These are phyloP conservation scores for Penicillium thymicola DNA, from an alignment of 2,329 filamentous ascomycete genomes.

Conservation along the genomic window DNA sequence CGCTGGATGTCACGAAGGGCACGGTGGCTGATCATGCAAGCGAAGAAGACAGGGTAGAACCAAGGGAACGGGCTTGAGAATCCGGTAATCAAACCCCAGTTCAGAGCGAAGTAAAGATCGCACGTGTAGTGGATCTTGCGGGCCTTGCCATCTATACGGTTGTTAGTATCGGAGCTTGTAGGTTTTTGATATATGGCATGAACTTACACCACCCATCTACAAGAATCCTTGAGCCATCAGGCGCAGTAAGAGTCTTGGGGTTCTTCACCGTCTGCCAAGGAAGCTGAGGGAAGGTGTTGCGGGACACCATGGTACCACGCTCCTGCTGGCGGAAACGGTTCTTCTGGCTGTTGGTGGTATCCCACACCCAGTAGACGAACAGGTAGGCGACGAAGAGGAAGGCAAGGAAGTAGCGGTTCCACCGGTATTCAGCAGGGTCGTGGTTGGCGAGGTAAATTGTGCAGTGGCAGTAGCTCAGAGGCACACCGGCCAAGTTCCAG, in stretches of 20 bases:
- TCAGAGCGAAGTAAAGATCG: slow-evolving; percentile 72
- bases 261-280: slow-evolving; percentile 82
- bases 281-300: slow-evolving; percentile 84
- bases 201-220: slow-evolving; percentile 77
- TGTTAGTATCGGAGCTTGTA: slow-evolving; percentile 14
- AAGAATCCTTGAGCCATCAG: slow-evolving; percentile 71
- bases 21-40: slow-evolving; percentile 74
- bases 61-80: slow-evolving; percentile 80
- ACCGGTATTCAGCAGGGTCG: slow-evolving; percentile 70
- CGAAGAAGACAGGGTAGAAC: slow-evolving; percentile 85
- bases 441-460: slow-evolving; percentile 86
- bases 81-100: slow-evolving; percentile 77
- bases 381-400: slow-evolving; percentile 69
- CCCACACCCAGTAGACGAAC: slow-evolving; percentile 87
- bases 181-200: neutral
- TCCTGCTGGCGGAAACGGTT: slow-evolving; percentile 83
- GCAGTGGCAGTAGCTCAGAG: slow-evolving; percentile 89
- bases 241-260: slow-evolving; percentile 71
- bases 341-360: slow-evolving; percentile 89
- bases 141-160: slow-evolving; percentile 59
- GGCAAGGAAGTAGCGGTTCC: slow-evolving; percentile 66
- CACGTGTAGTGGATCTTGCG: slow-evolving; percentile 80
- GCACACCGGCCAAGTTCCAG: slow-evolving; percentile 92
- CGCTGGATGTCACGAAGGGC: slow-evolving; percentile 71
- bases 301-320: slow-evolving; percentile 64